A percentile compares a stretch with the other conserved stretches of the same genome.
phyloP scores from a whole-genome alignment of 2,329 filamentous ascomycete species.

The Pseudogymnoascus sp. region DNA sequence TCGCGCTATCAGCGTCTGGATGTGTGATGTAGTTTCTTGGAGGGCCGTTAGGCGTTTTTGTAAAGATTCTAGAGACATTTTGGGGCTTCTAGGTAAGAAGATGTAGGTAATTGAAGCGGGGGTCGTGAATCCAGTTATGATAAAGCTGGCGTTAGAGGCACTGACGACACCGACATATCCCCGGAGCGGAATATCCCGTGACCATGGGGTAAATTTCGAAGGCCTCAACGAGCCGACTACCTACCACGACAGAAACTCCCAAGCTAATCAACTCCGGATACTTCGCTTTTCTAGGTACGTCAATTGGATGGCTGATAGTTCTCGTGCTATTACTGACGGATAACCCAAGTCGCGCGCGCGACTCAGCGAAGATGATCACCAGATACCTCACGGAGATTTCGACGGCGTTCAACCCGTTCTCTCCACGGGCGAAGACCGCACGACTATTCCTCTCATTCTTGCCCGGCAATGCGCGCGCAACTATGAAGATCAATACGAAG shows the following conservation, averaged over 20 bases:
- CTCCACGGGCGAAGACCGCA: slow-evolving; percentile 67
- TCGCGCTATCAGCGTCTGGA: slow-evolving; percentile 52
- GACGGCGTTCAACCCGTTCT: slow-evolving; percentile 91
- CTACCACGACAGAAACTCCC: slow-evolving; percentile 1
- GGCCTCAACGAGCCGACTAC: background rate
- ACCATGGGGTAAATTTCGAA: slow-evolving; percentile 9
- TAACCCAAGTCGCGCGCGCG: slow-evolving; percentile 1
- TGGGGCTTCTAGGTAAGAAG: slow-evolving; percentile 22
- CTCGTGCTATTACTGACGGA: background rate
- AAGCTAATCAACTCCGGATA: slow-evolving; percentile 7
- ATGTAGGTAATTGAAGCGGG: background rate
- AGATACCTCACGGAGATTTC: slow-evolving; percentile 79
- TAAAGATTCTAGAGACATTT: slow-evolving; percentile 55
- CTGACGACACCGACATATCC: background rate
- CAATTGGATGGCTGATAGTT: background rate
- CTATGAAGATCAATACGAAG: slow-evolving; percentile 71
- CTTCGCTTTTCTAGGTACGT: background rate
- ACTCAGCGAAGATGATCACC: slow-evolving; percentile 61
- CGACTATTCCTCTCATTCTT: slow-evolving; percentile 82
- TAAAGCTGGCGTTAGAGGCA: background rate
- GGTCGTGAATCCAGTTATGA: background rate
- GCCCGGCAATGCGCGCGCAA: slow-evolving; percentile 68
- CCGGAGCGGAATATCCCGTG: slow-evolving; percentile 4
- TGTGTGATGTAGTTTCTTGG: slow-evolving; percentile 55
- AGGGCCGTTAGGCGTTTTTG: slow-evolving; percentile 52